These are phyloP conservation scores for Plasmodium inui DNA, from an alignment of 169 alveolate genomes.

Conservation along the genomic window DNA sequence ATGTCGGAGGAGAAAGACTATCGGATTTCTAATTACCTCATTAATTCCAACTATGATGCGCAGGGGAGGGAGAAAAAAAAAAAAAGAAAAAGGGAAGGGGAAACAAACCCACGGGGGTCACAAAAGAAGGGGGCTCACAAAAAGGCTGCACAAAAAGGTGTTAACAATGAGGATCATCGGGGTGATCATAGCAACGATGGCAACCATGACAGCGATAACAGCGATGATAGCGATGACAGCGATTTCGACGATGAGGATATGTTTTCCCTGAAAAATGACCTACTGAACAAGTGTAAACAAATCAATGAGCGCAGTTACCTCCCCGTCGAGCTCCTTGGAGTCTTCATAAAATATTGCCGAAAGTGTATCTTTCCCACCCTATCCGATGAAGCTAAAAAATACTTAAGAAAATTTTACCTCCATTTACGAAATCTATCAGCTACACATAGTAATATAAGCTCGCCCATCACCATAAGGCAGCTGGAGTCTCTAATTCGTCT, in stretches of 20 bases:
- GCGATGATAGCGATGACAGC: neutral
- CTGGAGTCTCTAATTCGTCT: constrained; percentile 91
- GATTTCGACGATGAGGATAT: neutral
- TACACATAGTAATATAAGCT: constrained; percentile 72
- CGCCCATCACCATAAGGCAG: constrained; percentile 89
- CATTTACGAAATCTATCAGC: constrained; percentile 46
- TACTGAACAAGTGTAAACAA: constrained; percentile 53
- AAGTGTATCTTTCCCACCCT: constrained; percentile 34
- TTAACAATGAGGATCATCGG: neutral
- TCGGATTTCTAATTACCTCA: constrained; percentile 38
- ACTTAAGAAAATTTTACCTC: constrained; percentile 44
- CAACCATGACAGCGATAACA: neutral
- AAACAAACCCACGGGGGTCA: neutral
- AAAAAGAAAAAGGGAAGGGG: neutral
- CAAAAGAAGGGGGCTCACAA: neutral
- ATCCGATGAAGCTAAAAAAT: constrained; percentile 55
- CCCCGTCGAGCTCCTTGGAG: constrained; percentile 49
- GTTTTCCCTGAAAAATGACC: constrained; percentile 20
- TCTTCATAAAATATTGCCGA: constrained; percentile 32
- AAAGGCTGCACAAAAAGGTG: neutral
- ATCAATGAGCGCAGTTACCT: constrained; percentile 31
- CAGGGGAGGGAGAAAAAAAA: neutral
- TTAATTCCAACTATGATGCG: constrained; percentile 2
- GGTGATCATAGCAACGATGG: neutral
- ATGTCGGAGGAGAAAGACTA: constrained; percentile 60